Conservation (phyloP, 108 stramenopile species). For the Nannochloropsis gaditana region DNA sequence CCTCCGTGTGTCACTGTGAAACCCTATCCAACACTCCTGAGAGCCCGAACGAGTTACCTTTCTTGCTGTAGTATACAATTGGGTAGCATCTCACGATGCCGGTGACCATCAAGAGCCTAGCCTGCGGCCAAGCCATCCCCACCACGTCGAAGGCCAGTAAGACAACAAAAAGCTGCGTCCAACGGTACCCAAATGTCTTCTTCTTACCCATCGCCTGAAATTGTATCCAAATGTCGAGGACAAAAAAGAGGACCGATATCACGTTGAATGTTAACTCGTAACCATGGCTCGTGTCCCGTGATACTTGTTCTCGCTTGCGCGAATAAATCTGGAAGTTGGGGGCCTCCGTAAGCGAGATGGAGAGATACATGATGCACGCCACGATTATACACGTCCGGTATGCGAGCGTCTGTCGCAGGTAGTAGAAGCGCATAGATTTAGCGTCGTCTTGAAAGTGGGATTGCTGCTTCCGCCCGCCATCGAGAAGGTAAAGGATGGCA, state of each 20-base stretch:
- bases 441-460: not conserved
- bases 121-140: not conserved
- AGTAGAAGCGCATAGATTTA: not conserved
- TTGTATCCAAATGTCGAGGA: not conserved
- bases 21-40: no score
- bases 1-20: no score
- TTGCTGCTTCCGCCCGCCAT: not conserved
- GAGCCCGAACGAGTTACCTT: not conserved
- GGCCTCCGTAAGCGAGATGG: not conserved
- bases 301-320: not conserved
- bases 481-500: not conserved
- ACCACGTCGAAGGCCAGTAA: not conserved
- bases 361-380: not conserved
- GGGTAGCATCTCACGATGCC: conserved; percentile 15
- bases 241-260: not conserved
- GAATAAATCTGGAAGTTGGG: not conserved
- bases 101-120: not conserved
- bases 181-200: not conserved
- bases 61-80: not conserved
- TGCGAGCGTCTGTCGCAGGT: not conserved
- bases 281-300: not conserved
- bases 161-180: not conserved
- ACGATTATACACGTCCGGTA: not conserved
- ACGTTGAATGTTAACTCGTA: not conserved
- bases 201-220: not conserved